Evolutionary conservation across 352 stramenopile genomes (phyloP).

Genomic region (Globisporangium splendens): DNA sequence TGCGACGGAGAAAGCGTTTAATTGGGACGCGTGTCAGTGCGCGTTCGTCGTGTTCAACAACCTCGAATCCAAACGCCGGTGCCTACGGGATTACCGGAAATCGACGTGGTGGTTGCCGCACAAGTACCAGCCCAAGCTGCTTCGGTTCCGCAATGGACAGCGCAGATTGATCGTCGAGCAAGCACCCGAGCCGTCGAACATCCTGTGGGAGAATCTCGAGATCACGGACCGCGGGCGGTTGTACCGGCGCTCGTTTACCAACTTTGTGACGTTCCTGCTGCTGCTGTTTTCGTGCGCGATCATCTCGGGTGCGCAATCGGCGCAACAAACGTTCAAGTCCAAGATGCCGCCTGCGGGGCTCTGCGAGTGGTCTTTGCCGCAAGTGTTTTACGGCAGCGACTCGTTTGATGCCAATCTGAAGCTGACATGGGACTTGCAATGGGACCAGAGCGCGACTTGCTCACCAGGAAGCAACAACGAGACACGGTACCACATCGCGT

Average conservation of each 20-base stretch:
- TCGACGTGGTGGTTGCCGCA: constrained; percentile 38
- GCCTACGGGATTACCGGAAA: constrained; percentile 71
- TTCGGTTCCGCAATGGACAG: constrained; percentile 60
- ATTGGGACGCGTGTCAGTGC: constrained; percentile 63
- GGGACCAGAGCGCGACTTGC: constrained; percentile 56
- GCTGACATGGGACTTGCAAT: constrained; percentile 44
- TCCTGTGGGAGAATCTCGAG: constrained; percentile 87
- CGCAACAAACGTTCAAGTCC: constrained; percentile 63
- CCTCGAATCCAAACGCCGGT: constrained; percentile 68
- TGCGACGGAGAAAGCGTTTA: constrained; percentile 36
- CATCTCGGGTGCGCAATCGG: constrained; percentile 75
- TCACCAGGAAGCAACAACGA: constrained; percentile 15
- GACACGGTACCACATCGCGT: constrained; percentile 52
- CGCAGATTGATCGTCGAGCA: constrained; percentile 40
- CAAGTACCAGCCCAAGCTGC: constrained; percentile 43
- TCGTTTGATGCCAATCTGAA: constrained; percentile 17
- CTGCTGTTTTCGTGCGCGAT: constrained; percentile 67
- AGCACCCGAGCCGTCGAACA: constrained; percentile 81
- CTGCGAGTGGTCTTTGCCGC: constrained; percentile 49
- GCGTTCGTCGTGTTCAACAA: constrained; percentile 90
- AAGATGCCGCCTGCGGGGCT: constrained; percentile 58
- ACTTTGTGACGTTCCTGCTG: constrained; percentile 69
- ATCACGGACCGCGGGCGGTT: constrained; percentile 55
- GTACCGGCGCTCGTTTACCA: constrained; percentile 61
- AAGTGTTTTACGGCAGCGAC: constrained; percentile 56